These are phyloP conservation scores for Aspergillus sclerotioniger DNA, from an alignment of 495 filamentous ascomycete genomes.

Conservation along the genomic window DNA sequence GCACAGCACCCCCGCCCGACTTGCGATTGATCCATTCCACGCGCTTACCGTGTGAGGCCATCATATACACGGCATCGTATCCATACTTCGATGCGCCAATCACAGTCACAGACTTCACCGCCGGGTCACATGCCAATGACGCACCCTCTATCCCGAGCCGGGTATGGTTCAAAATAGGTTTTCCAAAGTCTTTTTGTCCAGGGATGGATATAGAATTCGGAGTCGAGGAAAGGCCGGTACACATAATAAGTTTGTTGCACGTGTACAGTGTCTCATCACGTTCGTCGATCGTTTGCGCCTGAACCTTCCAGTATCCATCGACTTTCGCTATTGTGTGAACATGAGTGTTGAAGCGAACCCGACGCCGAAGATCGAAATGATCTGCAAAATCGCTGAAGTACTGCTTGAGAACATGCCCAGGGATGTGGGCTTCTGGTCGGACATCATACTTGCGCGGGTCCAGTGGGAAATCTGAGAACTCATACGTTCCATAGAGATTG, in stretches of 20 bases:
- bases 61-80: slow-evolving; percentile 61
- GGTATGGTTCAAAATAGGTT: slow-evolving; percentile 5
- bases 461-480: slow-evolving; percentile 29
- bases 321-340: slow-evolving; percentile 13
- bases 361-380: slow-evolving; percentile 23
- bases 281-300: not conserved
- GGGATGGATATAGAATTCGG: not conserved
- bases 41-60: slow-evolving; percentile 54
- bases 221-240: slow-evolving; percentile 7
- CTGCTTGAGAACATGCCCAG: slow-evolving; percentile 10
- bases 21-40: slow-evolving; percentile 74
- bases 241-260: slow-evolving; percentile 8
- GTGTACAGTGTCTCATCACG: not conserved
- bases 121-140: slow-evolving; percentile 6
- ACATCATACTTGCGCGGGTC: slow-evolving; percentile 7
- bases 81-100: slow-evolving; percentile 63
- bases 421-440: slow-evolving; percentile 14
- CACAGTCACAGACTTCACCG: slow-evolving; percentile 41
- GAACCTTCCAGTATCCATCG: slow-evolving; percentile 12
- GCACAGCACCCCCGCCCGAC: slow-evolving; percentile 66
- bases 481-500: slow-evolving; percentile 19
- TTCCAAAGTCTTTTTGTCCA: slow-evolving; percentile 2
- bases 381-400: slow-evolving; percentile 26
- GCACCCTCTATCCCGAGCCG: slow-evolving; percentile 1
- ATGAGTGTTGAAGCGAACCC: slow-evolving; percentile 21